Percentiles rank a stretch among this genome's conserved stretches.
Evolutionary conservation across 1,284 basidiomycete genomes (phyloP).

Genomic region (Ustilago hordei): DNA sequence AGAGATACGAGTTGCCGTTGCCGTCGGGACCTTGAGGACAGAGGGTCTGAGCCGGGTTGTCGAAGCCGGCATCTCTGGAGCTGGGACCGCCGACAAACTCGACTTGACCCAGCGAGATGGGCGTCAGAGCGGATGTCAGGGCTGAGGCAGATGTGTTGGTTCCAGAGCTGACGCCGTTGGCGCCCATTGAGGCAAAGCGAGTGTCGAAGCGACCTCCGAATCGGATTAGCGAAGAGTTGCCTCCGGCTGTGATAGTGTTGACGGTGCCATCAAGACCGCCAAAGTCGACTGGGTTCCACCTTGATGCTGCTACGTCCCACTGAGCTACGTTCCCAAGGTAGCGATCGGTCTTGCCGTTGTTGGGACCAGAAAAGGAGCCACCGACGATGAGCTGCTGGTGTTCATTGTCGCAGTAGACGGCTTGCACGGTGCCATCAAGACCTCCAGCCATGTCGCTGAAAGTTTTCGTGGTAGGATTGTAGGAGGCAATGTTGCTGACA

Average conservation of each 20-base stretch:
- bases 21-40: slow-evolving; percentile 86
- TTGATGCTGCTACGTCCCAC: slow-evolving; percentile 77
- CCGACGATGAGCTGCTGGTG: slow-evolving; percentile 84
- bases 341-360: slow-evolving; percentile 64
- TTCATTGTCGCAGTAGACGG: slow-evolving; percentile 84
- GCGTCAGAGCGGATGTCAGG: slow-evolving; percentile 64
- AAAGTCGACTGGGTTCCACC: slow-evolving; percentile 84
- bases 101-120: slow-evolving; percentile 71
- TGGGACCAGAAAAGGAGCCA: slow-evolving; percentile 77
- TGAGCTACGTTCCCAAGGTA: slow-evolving; percentile 78
- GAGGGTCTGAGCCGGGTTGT: slow-evolving; percentile 79
- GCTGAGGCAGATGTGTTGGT: slow-evolving; percentile 73
- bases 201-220: slow-evolving; percentile 84
- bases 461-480: slow-evolving; percentile 40
- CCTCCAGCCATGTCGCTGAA: slow-evolving; percentile 55
- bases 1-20: slow-evolving; percentile 84
- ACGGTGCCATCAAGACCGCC: slow-evolving; percentile 85
- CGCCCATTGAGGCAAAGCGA: slow-evolving; percentile 74
- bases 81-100: slow-evolving; percentile 80
- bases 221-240: slow-evolving; percentile 80
- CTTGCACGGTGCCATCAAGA: slow-evolving; percentile 77
- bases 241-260: slow-evolving; percentile 80
- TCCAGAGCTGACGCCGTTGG: slow-evolving; percentile 43
- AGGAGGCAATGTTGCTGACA: slow-evolving; percentile 61
- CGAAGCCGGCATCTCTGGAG: slow-evolving; percentile 76